phyloP scores from a whole-genome alignment of 2,329 filamentous ascomycete genomes.

The Exophiala sp. region DNA sequence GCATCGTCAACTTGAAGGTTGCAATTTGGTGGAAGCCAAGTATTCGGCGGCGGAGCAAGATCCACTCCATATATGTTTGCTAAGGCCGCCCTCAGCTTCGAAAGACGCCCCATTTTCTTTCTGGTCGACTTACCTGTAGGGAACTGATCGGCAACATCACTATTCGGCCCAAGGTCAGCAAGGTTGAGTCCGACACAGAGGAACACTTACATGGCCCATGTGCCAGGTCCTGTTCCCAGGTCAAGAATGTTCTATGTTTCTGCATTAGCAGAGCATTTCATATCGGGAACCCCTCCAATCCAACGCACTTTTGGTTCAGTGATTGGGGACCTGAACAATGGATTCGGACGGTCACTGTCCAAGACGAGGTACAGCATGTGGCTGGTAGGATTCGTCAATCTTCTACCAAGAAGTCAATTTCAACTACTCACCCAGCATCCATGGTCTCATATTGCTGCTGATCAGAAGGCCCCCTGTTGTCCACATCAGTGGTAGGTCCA shows the following conservation, averaged over 20 bases:
- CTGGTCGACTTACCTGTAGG: constrained; percentile 3
- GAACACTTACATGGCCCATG: constrained; percentile 24
- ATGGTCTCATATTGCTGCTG: constrained; percentile 29
- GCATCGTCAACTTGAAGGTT: constrained; percentile 28
- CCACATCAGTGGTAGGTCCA: neutral
- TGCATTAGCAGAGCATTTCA: neutral
- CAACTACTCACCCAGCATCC: constrained; percentile 21
- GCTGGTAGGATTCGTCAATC: neutral
- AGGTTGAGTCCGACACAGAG: neutral
- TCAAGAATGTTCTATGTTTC: constrained; percentile 24
- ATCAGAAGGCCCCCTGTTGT: constrained; percentile 10
- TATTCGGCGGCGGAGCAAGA: constrained; percentile 20
- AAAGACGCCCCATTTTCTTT: neutral
- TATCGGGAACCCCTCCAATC: neutral
- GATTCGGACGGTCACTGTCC: constrained; percentile 22
- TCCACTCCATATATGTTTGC: constrained; percentile 28
- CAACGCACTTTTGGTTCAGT: neutral
- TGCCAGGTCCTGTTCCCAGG: constrained; percentile 28
- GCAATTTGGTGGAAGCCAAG: constrained; percentile 29
- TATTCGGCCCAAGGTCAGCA: neutral
- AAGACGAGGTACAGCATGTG: constrained; percentile 25
- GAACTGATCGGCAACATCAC: constrained; percentile 25
- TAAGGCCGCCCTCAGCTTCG: neutral
- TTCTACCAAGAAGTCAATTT: neutral
- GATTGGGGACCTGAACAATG: constrained; percentile 22